These are phyloP conservation scores for Lyophyllum semitale DNA, from an alignment of 768 basidiomycete genomes.

Conservation along the genomic window DNA sequence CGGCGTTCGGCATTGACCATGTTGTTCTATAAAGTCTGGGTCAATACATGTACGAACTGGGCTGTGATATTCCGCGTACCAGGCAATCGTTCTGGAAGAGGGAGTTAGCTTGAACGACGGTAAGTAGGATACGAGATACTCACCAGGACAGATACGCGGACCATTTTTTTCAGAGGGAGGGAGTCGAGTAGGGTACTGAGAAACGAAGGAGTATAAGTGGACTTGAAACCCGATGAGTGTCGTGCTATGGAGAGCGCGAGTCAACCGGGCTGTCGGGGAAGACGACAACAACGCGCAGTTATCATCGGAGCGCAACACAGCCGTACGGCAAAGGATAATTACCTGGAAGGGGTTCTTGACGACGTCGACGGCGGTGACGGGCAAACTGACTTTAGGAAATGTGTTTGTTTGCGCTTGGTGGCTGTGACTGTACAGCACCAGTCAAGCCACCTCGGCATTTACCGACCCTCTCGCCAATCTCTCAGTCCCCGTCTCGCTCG, in stretches of 20 bases:
- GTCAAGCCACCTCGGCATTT: slow-evolving; percentile 43
- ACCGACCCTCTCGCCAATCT: slow-evolving; percentile 22
- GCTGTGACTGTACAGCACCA: slow-evolving; percentile 41
- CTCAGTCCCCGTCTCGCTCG: slow-evolving; percentile 2
- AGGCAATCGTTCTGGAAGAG: slow-evolving; percentile 47
- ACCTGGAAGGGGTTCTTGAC: slow-evolving; percentile 40
- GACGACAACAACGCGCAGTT: slow-evolving; percentile 15
- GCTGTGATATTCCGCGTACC: slow-evolving; percentile 17
- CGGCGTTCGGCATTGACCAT: slow-evolving; percentile 99
- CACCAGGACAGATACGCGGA: slow-evolving; percentile 86
- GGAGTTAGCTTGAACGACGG: background rate
- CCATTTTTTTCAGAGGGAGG: slow-evolving; percentile 68
- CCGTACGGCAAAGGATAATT: slow-evolving; percentile 29
- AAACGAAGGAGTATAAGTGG: slow-evolving; percentile 33
- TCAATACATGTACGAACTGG: slow-evolving; percentile 9
- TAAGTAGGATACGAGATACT: slow-evolving; percentile 33
- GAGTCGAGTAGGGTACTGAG: slow-evolving; percentile 16
- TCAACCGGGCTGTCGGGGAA: slow-evolving; percentile 57
- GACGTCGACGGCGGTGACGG: slow-evolving; percentile 17
- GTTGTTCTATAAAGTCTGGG: slow-evolving; percentile 66
- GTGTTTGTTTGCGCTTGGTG: slow-evolving; percentile 19
- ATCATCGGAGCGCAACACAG: slow-evolving; percentile 25
- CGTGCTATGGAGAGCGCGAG: slow-evolving; percentile 80
- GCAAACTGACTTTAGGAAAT: slow-evolving; percentile 1
- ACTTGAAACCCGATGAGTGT: slow-evolving; percentile 75